Percentiles rank a stretch among this genome's conserved stretches.
phyloP scores from a whole-genome alignment of 192 early-diverging fungal genomes.

The Backusella morwellensis region DNA sequence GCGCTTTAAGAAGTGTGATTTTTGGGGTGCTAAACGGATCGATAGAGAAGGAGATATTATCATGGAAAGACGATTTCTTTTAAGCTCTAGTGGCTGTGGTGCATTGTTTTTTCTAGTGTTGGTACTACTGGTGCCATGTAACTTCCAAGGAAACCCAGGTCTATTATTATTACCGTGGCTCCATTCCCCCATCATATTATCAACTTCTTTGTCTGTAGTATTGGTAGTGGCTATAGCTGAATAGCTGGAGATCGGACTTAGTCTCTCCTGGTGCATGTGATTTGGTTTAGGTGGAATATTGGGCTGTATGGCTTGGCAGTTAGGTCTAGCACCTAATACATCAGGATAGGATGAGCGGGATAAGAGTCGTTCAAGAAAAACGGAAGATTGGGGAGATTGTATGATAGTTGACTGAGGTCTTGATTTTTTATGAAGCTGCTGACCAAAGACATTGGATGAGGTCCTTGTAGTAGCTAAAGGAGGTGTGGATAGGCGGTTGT shows the following conservation, averaged over 20 bases:
- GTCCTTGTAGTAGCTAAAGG: background rate
- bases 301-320: background rate
- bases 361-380: background rate
- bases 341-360: background rate
- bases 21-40: background rate
- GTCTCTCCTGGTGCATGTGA: background rate
- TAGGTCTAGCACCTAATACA: background rate
- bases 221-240: background rate
- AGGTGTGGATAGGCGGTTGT: background rate
- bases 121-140: background rate
- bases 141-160: background rate
- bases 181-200: background rate
- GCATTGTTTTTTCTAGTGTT: background rate
- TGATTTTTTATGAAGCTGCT: background rate
- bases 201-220: background rate
- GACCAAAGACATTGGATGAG: background rate
- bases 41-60: slow-evolving; percentile 3
- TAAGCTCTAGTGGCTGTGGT: background rate
- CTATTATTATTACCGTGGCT: background rate
- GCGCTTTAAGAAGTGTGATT: background rate
- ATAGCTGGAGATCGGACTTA: background rate
- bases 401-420: background rate
- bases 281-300: background rate
- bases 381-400: background rate
- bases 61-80: background rate